A percentile compares a stretch with the other conserved stretches of the same genome.
These are phyloP conservation scores for Tetrahymena elliotti DNA, from an alignment of 73 alveolate species.

Conservation along the genomic window DNA sequence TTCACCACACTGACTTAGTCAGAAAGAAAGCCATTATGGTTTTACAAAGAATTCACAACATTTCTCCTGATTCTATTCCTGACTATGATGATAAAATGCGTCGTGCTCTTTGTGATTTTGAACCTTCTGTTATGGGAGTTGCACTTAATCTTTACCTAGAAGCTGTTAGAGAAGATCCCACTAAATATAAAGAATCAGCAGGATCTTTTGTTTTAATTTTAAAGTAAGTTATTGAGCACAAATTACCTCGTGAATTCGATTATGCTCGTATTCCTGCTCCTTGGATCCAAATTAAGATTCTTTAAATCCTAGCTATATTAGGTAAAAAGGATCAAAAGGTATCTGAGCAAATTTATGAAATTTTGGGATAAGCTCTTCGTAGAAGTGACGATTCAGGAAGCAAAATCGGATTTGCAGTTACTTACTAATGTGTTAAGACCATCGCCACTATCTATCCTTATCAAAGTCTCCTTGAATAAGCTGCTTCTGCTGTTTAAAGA, in stretches of 20 bases:
- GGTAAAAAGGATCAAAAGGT: constrained; percentile 91
- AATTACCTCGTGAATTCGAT: constrained; percentile 93
- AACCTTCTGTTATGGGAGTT: constrained; percentile 95
- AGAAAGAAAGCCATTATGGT: constrained; percentile 96
- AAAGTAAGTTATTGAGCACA: constrained; percentile 76
- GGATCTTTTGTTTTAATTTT: constrained; percentile 76
- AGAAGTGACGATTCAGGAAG: constrained; percentile 96
- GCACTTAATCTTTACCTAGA: constrained; percentile 80
- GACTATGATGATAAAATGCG: constrained; percentile 79
- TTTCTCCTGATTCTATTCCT: constrained; percentile 55
- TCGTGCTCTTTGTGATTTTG: constrained; percentile 93
- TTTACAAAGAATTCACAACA: constrained; percentile 65
- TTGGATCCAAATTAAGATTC: constrained; percentile 91
- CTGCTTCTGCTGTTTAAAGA: constrained; percentile 84
- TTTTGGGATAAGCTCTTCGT: constrained; percentile 77
- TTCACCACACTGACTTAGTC: constrained; percentile 85
- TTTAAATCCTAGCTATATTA: constrained; percentile 70
- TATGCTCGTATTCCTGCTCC: constrained; percentile 98
- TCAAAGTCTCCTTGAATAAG: constrained; percentile 74
- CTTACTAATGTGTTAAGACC: constrained; percentile 90
- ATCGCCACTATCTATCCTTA: constrained; percentile 83
- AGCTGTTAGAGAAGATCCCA: constrained; percentile 60
- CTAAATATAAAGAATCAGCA: constrained; percentile 73
- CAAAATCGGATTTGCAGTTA: constrained; percentile 94
- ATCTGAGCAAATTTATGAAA: constrained; percentile 93